Evolutionary conservation across 1,284 basidiomycete genomes (phyloP).

Genomic region (Tylopilus orsonianus): DNA sequence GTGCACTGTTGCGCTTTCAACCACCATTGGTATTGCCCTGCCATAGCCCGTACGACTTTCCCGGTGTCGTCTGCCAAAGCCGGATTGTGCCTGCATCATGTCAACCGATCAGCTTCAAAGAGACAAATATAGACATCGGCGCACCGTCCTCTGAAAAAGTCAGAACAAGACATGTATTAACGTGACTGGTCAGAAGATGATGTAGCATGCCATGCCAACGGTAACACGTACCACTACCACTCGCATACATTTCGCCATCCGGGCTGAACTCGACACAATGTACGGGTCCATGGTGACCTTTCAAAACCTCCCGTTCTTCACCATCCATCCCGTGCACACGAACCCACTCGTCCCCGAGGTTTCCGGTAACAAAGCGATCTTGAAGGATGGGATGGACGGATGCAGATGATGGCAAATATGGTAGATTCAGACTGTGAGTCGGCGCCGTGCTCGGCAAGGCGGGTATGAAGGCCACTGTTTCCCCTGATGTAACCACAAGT

Average conservation of each 20-base stretch:
- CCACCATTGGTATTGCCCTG: slow-evolving; percentile 64
- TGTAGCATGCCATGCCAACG: slow-evolving; percentile 6
- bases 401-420: slow-evolving; percentile 86
- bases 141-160: slow-evolving; percentile 64
- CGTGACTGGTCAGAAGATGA: slow-evolving; percentile 13
- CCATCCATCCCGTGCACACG: slow-evolving; percentile 91
- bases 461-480: slow-evolving; percentile 86
- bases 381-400: slow-evolving; percentile 88
- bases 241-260: slow-evolving; percentile 98
- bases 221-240: slow-evolving; percentile 79
- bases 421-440: slow-evolving; percentile 68
- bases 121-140: slow-evolving; percentile 24
- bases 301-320: slow-evolving; percentile 87
- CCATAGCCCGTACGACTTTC: slow-evolving; percentile 93
- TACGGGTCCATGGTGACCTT: slow-evolving; percentile 97
- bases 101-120: slow-evolving; percentile 12
- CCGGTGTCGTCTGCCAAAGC: slow-evolving; percentile 94
- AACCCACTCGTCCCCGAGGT: slow-evolving; percentile 92
- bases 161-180: slow-evolving; percentile 13
- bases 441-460: slow-evolving; percentile 56
- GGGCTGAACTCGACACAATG: slow-evolving; percentile 93
- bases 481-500: slow-evolving; percentile 88
- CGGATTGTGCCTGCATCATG: slow-evolving; percentile 76
- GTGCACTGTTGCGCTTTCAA: slow-evolving; percentile 18
- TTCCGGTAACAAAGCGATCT: slow-evolving; percentile 94